These are phyloP conservation scores for Alternaria dauci DNA, from an alignment of 2,329 filamentous ascomycete species.

Conservation along the genomic window DNA sequence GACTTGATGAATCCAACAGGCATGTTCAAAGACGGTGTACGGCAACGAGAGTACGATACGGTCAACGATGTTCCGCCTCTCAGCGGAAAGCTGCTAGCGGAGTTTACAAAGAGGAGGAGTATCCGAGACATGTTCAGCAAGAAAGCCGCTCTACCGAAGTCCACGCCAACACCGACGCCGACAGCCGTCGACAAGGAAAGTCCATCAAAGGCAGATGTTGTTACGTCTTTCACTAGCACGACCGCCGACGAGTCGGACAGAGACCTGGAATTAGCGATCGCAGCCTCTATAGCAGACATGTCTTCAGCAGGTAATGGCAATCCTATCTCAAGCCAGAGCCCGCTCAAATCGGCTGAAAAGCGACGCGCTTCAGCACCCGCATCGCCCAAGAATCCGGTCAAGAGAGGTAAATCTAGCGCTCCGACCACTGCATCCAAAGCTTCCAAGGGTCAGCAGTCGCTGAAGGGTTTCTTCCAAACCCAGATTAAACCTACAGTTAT, in stretches of 20 bases:
- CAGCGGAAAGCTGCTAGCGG: constrained; percentile 84
- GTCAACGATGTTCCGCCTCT: constrained; percentile 72
- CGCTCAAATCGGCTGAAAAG: constrained; percentile 43
- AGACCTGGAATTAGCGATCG: constrained; percentile 14
- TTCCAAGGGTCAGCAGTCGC: constrained; percentile 65
- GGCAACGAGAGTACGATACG: constrained; percentile 69
- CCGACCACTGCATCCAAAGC: constrained; percentile 29
- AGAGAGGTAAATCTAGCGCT: constrained; percentile 60
- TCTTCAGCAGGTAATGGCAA: constrained; percentile 10
- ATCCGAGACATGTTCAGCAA: constrained; percentile 91
- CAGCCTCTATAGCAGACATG: constrained; percentile 11
- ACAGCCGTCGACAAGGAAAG: neutral
- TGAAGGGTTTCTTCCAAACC: constrained; percentile 76
- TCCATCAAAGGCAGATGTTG: constrained; percentile 4
- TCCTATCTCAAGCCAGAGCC: constrained; percentile 14
- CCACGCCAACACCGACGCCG: constrained; percentile 10
- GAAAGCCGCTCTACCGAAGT: constrained; percentile 28
- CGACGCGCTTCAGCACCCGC: constrained; percentile 33
- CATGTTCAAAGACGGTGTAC: constrained; percentile 72
- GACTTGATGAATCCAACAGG: constrained; percentile 82
- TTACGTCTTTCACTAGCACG: neutral
- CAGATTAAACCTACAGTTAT: constrained; percentile 45
- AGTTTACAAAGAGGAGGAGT: constrained; percentile 83
- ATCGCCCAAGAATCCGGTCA: constrained; percentile 45
- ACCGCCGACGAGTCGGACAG: constrained; percentile 19